Evolutionary conservation across 2,329 filamentous ascomycete genomes (phyloP).

Genomic region (Fusarium phyllophilum): DNA sequence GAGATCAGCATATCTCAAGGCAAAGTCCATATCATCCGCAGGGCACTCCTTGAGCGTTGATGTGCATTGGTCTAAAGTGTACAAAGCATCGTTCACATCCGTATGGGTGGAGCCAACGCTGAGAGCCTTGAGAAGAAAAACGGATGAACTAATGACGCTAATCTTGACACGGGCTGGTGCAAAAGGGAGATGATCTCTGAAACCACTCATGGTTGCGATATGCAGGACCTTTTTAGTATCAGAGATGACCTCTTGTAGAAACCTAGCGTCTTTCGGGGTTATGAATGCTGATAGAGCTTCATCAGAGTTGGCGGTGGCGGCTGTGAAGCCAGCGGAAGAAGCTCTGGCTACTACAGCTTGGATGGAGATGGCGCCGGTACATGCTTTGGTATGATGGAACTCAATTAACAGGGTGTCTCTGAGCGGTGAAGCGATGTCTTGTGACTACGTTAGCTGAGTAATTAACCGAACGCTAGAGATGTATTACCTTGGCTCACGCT

Average conservation of each 20-base stretch:
- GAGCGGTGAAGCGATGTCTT: conserved; percentile 1
- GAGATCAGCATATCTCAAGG: conserved; percentile 35
- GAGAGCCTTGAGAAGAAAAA: conserved; percentile 37
- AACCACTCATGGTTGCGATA: conserved; percentile 26
- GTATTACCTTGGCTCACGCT: background rate
- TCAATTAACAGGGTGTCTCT: conserved; percentile 26
- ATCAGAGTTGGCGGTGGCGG: background rate
- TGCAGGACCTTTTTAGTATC: conserved; percentile 28
- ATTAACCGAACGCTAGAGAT: background rate
- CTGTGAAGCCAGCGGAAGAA: conserved; percentile 3
- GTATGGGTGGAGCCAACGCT: conserved; percentile 28
- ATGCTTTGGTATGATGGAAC: conserved; percentile 37
- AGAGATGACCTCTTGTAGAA: conserved; percentile 34
- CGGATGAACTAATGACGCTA: conserved; percentile 36
- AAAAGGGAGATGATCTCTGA: conserved; percentile 20
- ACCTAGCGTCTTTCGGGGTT: conserved; percentile 26
- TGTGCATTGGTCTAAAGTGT: conserved; percentile 29
- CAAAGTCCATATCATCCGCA: conserved; percentile 41
- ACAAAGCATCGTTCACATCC: conserved; percentile 23
- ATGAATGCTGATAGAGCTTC: conserved; percentile 28
- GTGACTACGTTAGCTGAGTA: background rate
- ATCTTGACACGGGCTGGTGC: conserved; percentile 32
- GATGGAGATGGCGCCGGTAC: conserved; percentile 32
- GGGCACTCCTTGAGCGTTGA: conserved; percentile 16
- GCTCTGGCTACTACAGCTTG: conserved; percentile 37